Percentiles rank a stretch among this genome's conserved stretches.
phyloP scores from a whole-genome alignment of 2,329 filamentous ascomycete species.

The Fusarium buxicola region DNA sequence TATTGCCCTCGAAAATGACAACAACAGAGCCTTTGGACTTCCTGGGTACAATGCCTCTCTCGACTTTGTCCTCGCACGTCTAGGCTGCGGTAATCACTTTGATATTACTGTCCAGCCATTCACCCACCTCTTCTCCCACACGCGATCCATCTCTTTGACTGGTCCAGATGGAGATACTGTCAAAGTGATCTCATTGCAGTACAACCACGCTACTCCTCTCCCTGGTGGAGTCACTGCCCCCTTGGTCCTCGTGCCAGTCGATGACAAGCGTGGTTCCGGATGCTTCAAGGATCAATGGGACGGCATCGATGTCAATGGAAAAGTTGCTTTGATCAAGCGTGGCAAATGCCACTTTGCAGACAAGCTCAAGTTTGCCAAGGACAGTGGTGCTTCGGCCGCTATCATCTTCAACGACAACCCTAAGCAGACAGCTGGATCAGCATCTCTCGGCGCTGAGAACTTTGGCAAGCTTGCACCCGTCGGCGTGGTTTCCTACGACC shows the following conservation, averaged over 20 bases:
- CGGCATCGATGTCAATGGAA: conserved; percentile 54
- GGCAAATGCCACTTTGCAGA: conserved; percentile 55
- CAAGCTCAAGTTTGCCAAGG: conserved; percentile 54
- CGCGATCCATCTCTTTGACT: conserved; percentile 4
- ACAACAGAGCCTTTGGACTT: conserved; percentile 26
- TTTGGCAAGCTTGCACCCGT: conserved; percentile 50
- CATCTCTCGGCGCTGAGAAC: conserved; percentile 62
- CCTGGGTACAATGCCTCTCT: conserved; percentile 31
- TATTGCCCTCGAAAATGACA: conserved; percentile 21
- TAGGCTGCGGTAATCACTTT: conserved; percentile 7
- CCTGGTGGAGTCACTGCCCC: conserved; percentile 47
- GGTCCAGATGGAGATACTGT: conserved; percentile 14
- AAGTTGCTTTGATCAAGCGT: conserved; percentile 57
- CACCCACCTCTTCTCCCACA: conserved; percentile 26
- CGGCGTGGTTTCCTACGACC: conserved; percentile 49
- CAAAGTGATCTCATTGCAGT: conserved; percentile 50
- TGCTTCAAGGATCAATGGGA: conserved; percentile 56
- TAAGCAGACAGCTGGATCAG: conserved; percentile 55
- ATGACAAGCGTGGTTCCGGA: conserved; percentile 48
- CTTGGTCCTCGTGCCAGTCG: conserved; percentile 49
- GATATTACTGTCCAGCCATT: conserved; percentile 24
- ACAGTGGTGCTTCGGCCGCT: conserved; percentile 54
- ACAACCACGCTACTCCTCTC: conserved; percentile 55
- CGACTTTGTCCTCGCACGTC: conserved; percentile 10
- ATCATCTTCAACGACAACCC: conserved; percentile 72